phyloP scores from a whole-genome alignment of 495 filamentous ascomycete species.

The Daldinia vernicosa region DNA sequence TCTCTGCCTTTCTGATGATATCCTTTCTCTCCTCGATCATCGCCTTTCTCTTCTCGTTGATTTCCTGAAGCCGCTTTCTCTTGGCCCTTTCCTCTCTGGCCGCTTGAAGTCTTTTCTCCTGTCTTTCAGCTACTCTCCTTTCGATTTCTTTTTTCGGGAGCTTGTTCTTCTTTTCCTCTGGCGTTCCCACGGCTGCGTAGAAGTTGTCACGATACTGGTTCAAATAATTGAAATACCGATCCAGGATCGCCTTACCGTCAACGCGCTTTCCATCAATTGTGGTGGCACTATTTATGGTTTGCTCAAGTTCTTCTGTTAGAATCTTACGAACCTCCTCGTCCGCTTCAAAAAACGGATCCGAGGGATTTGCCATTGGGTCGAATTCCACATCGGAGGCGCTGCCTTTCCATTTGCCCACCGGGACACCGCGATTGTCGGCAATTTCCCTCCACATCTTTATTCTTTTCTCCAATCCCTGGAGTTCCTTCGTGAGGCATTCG shows the following conservation, averaged over 20 bases:
- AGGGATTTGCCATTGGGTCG: not conserved
- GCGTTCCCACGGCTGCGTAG: not conserved
- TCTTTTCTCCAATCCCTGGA: not conserved
- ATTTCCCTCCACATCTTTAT: not conserved
- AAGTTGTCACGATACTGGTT: not conserved
- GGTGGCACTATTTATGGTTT: not conserved
- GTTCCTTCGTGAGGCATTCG: not conserved
- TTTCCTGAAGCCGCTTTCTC: no score
- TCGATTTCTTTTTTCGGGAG: not conserved
- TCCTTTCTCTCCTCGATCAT: no score
- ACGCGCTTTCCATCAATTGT: not conserved
- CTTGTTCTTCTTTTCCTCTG: not conserved
- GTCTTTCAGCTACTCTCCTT: no score
- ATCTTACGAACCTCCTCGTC: not conserved
- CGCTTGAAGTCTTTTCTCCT: no score
- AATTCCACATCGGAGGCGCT: not conserved
- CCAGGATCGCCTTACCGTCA: not conserved
- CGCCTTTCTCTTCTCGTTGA: no score
- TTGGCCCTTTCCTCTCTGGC: no score
- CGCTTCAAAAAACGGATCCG: not conserved
- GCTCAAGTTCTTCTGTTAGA: not conserved
- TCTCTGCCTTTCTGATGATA: no score
- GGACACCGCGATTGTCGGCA: not conserved
- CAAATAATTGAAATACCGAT: not conserved
- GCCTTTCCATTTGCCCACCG: not conserved